Evolutionary conservation across 306 rosid species (phyloP), one percentile per base, ranked within the genome.

Genomic region (Inga laurina): DNA sequence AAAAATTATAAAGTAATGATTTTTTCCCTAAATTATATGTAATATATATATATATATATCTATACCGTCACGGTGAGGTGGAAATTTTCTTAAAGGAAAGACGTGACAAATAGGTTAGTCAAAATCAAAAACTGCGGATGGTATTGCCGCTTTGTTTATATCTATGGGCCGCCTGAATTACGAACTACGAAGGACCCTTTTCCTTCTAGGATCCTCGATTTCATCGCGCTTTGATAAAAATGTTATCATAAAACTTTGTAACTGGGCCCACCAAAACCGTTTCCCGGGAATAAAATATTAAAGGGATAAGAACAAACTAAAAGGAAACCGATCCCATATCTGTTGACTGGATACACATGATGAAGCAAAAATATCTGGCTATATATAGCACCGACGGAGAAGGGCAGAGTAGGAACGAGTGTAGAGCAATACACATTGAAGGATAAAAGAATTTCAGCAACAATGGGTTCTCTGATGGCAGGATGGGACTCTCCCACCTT

Each of bases 401-500:
- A 3, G 72, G 13, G 7, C 79, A 75, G 10, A 56, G 75, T 74
- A 51, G n/a, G 34, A 35, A 37, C 24, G 11, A 41, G 72, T 74
- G 2, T 27, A 27, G 30, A 0, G 30, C 41, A n/a, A 27, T 15
- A 56, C 46, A 43, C 14, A 19, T 7, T 27, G 68, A 62, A n/a
- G 56, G 11, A 66, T 65, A 14, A 8, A 62, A 15, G 10, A 46
- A 71, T 37, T 75, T 48, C 2, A 72, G 51, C 72, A 83, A 37
- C 72, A 64, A 91, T 95, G 98, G 97, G 98, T 87, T 94, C 98
- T 78, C 90, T 93, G 52, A 89, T 93, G 97, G 87, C 93, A 44
- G 98, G 97, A 70, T 91, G 98, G 98, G 73, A 37, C 69, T 89
- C 97, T 3, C 83, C 82, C 10, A 68, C 68, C 7, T 56, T 72